Evolutionary conservation across 2,329 filamentous ascomycete genomes (phyloP), one percentile per base, ranked within the genome.

Genomic region (Colletotrichum viniferum): DNA sequence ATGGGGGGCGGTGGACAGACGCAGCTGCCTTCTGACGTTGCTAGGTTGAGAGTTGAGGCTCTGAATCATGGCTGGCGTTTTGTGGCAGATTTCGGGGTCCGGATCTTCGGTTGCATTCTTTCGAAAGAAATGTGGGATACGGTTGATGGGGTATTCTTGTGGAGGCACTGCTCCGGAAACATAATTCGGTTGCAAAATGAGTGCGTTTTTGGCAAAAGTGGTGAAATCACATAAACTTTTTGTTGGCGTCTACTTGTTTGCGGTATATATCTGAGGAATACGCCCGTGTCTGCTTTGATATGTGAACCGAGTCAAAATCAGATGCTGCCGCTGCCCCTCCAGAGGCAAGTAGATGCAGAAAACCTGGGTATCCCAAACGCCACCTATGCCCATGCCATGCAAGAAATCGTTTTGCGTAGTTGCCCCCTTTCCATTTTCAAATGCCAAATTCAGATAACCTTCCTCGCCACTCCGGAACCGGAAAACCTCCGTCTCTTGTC

Each of bases 361-460:
- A 70, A 74, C 24, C 56, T 69, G 74, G 74, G 74, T 76, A 67
- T 77, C 52, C 63, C 58, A 34, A 76, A 77, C 75, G 73, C 75
- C 75, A 55, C 34, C 58, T 52, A 69, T 74, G 74, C 74, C 34
- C 30, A 52, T 77, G 64, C 63, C 16, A 69, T 65, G 62, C 55
- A 32, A 58, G 36, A 70, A 64, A 67, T 74, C 52, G 26, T 18
- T 30, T 24, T 28, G 32, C 52, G 34, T 18, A 28, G 28, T 18
- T 71, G 34, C 28, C 24, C 30, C 36, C 24, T 52, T 21, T 7
- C n/a, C 43, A 52, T 52, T 21, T 21, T 14, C n/a, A 21, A 52
- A 52, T 52, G 43, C 43, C 64, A 30, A 14, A 30, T 21, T 18
- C 52, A 48, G 18, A 61, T 14, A 18, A 14, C 14, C 43, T 30